phyloP scores from a whole-genome alignment of 2,329 filamentous ascomycete species.

The Aspergillus ustus region DNA sequence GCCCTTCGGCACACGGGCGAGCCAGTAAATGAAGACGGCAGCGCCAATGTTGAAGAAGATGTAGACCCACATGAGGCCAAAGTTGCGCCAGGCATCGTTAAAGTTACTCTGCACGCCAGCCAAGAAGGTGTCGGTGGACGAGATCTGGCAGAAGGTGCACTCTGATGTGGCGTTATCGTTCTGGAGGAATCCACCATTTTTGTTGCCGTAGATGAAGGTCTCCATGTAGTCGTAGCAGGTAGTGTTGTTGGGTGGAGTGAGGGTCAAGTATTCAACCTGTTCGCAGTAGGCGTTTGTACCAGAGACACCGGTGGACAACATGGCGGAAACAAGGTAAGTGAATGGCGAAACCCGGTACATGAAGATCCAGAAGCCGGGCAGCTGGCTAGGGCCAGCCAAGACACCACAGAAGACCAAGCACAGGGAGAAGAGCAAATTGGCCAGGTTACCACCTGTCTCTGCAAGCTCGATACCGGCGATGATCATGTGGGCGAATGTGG shows the following conservation, averaged over 20 bases:
- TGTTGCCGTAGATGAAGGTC: conserved; percentile 39
- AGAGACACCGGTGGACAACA: conserved; percentile 46
- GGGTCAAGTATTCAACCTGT: conserved; percentile 35
- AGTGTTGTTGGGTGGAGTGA: conserved; percentile 58
- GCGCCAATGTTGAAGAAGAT: conserved; percentile 66
- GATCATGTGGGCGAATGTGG: conserved; percentile 73
- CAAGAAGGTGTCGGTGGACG: conserved; percentile 55
- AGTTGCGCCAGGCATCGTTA: conserved; percentile 67
- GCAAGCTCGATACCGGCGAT: conserved; percentile 72
- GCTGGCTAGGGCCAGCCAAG: conserved; percentile 56
- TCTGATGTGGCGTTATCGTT: conserved; percentile 49
- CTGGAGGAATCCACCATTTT: conserved; percentile 47
- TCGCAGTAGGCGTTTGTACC: conserved; percentile 37
- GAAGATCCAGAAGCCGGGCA: conserved; percentile 78
- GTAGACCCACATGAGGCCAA: conserved; percentile 70
- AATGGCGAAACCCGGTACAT: conserved; percentile 74
- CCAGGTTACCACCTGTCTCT: conserved; percentile 68
- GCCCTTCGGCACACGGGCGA: conserved; percentile 60
- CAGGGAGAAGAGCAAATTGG: conserved; percentile 64
- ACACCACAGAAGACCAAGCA: conserved; percentile 63
- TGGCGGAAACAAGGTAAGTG: conserved; percentile 62
- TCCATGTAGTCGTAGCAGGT: conserved; percentile 63
- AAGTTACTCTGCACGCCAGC: conserved; percentile 47
- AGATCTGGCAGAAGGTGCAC: conserved; percentile 57
- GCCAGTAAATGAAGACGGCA: conserved; percentile 66